Conservation (phyloP, 2,329 filamentous ascomycete genomes). For the Paraphoma sp. region DNA sequence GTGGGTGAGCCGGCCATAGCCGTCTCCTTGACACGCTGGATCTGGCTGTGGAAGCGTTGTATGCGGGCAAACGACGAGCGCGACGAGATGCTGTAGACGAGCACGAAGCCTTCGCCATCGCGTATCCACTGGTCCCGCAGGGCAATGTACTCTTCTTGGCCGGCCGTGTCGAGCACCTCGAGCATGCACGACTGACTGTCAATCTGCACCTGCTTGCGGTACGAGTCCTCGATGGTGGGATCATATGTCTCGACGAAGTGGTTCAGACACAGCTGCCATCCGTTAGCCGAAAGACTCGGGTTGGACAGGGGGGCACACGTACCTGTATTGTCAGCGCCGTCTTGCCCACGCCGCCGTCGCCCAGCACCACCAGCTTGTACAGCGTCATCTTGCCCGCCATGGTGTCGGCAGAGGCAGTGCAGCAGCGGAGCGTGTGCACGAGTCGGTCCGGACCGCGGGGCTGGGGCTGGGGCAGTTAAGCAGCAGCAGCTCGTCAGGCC, state of each 20-base stretch:
- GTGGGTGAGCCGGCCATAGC: constrained; percentile 73
- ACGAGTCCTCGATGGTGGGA: constrained; percentile 72
- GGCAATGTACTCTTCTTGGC: constrained; percentile 98
- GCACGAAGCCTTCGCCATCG: constrained; percentile 94
- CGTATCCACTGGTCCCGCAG: constrained; percentile 98
- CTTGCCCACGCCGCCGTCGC: constrained; percentile 93
- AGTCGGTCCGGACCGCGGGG: constrained; percentile 3
- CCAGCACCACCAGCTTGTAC: constrained; percentile 94
- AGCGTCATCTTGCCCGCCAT: constrained; percentile 95
- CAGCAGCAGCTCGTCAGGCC: constrained; percentile 3
- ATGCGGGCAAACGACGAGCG: constrained; percentile 94
- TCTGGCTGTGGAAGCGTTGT: constrained; percentile 94
- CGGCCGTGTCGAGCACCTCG: constrained; percentile 94
- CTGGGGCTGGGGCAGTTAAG: constrained; percentile 11
- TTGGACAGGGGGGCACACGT: constrained; percentile 65
- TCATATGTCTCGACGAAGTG: constrained; percentile 95
- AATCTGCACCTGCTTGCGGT: constrained; percentile 78
- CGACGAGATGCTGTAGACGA: constrained; percentile 98
- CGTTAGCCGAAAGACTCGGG: constrained; percentile 17
- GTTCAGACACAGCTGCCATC: constrained; percentile 83
- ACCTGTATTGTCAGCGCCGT: constrained; percentile 89
- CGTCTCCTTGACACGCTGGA: constrained; percentile 95
- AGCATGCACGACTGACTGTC: constrained; percentile 96
- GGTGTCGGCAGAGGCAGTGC: constrained; percentile 34
- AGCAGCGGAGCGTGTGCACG: constrained; percentile 6